Percentiles rank a stretch among this genome's conserved stretches.
These are phyloP conservation scores for Neophaeococcomyces mojaviensis DNA, from an alignment of 2,329 filamentous ascomycete species.

Conservation along the genomic window DNA sequence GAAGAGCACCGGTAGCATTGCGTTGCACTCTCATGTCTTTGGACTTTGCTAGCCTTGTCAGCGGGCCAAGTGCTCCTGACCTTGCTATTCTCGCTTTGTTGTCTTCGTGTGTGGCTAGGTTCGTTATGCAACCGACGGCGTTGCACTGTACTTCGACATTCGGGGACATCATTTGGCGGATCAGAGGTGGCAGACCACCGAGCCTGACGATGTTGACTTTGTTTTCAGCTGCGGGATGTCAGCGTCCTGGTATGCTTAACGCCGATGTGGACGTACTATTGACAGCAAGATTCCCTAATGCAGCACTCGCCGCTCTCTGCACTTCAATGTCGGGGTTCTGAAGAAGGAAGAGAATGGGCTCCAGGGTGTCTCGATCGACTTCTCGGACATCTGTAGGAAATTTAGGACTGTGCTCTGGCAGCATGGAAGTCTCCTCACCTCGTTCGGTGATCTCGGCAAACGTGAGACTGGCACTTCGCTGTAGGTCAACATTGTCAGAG, in stretches of 20 bases:
- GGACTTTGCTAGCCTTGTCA: slow-evolving; percentile 89
- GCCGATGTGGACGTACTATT: slow-evolving; percentile 61
- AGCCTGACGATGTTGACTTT: slow-evolving; percentile 94
- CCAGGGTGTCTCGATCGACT: slow-evolving; percentile 88
- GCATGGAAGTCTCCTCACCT: slow-evolving; percentile 51
- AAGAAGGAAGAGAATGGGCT: slow-evolving; percentile 89
- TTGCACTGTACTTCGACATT: slow-evolving; percentile 99
- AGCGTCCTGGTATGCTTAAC: slow-evolving; percentile 28
- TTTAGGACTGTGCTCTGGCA: slow-evolving; percentile 4
- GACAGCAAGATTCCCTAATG: slow-evolving; percentile 89
- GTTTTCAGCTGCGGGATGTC: slow-evolving; percentile 71
- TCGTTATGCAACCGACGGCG: slow-evolving; percentile 97
- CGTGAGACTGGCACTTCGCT: slow-evolving; percentile 92
- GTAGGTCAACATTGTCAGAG: slow-evolving; percentile 96
- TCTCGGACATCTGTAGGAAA: slow-evolving; percentile 73
- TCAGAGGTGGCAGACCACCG: slow-evolving; percentile 81
- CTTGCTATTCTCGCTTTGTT: slow-evolving; percentile 98
- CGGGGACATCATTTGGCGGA: slow-evolving; percentile 94
- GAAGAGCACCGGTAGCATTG: slow-evolving; percentile 88
- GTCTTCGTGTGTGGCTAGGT: slow-evolving; percentile 94
- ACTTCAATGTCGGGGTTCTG: slow-evolving; percentile 96
- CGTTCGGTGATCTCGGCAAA: slow-evolving; percentile 98
- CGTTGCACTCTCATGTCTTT: slow-evolving; percentile 98
- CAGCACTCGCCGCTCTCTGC: slow-evolving; percentile 90
- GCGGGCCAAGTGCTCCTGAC: slow-evolving; percentile 81